Percentiles rank a stretch among this genome's conserved stretches.
phyloP scores from a whole-genome alignment of 2,329 filamentous ascomycete genomes.

The Diaporthe citriasiana region DNA sequence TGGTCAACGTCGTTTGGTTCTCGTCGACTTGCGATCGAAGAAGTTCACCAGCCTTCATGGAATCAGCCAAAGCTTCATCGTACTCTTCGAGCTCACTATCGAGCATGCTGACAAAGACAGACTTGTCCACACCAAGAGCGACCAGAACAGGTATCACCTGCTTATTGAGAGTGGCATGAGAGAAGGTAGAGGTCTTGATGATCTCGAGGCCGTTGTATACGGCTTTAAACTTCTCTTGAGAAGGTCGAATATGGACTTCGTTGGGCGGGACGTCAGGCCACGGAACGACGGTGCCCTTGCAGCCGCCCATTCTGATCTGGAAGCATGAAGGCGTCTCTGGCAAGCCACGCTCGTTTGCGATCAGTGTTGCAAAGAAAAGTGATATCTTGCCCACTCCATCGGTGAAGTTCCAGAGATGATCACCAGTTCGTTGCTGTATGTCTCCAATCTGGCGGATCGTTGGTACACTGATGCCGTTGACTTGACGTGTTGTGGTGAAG shows the following conservation, averaged over 20 bases:
- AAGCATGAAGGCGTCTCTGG: conserved; percentile 81
- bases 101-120: conserved; percentile 78
- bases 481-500: conserved; percentile 90
- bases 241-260: conserved; percentile 84
- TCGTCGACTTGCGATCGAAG: conserved; percentile 85
- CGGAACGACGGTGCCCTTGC: conserved; percentile 87
- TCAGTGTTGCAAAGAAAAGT: conserved; percentile 78
- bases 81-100: conserved; percentile 77
- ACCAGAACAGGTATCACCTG: conserved; percentile 92
- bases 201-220: conserved; percentile 83
- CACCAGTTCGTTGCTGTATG: conserved; percentile 71
- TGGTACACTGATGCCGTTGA: conserved; percentile 74
- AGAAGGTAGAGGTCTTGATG: conserved; percentile 82
- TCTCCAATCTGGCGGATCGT: conserved; percentile 76
- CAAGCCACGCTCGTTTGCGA: conserved; percentile 78
- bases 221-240: conserved; percentile 88
- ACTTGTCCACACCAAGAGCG: conserved; percentile 77
- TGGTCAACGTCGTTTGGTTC: conserved; percentile 81
- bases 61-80: conserved; percentile 77
- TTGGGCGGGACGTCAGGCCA: conserved; percentile 77
- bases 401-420: conserved; percentile 76
- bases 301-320: conserved; percentile 93
- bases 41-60: conserved; percentile 74
- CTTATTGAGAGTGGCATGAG: conserved; percentile 85
- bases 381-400: conserved; percentile 98